phyloP scores from a whole-genome alignment of 1,284 basidiomycete species.

The Schizophyllum amplum region DNA sequence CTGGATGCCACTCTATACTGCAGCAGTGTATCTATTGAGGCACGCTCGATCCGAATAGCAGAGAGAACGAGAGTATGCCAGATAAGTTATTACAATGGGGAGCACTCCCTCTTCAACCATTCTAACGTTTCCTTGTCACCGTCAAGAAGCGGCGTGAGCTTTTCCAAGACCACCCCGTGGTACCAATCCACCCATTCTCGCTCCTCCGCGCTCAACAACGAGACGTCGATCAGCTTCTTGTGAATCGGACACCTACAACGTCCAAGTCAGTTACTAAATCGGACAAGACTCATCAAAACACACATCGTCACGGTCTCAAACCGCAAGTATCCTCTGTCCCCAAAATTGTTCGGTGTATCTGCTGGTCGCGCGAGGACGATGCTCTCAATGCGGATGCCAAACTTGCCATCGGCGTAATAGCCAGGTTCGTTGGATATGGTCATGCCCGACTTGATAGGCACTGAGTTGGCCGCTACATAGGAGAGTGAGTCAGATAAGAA shows the following conservation, averaged over 20 bases:
- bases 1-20: too few relatives aligned
- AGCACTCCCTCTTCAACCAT: conserved; percentile 75
- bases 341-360: conserved; percentile 79
- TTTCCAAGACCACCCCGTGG: conserved; percentile 70
- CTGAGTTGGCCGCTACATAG: conserved; percentile 50
- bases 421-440: conserved; percentile 93
- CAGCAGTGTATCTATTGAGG: too few relatives aligned
- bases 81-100: conserved; percentile 39
- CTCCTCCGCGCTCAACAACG: conserved; percentile 62
- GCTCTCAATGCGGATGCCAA: conserved; percentile 92
- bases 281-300: conserved; percentile 18
- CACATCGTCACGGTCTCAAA: conserved; percentile 84
- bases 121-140: conserved; percentile 64
- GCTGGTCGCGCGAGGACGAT: conserved; percentile 71
- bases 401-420: conserved; percentile 88
- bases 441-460: conserved; percentile 76
- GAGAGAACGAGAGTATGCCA: too few relatives aligned
- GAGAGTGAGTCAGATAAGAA: not conserved
- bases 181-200: conserved; percentile 81
- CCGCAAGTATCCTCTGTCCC: conserved; percentile 71
- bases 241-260: conserved; percentile 72
- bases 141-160: conserved; percentile 68
- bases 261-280: not conserved
- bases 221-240: conserved; percentile 68
- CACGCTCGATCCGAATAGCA: too few relatives aligned